A percentile compares a stretch with the other conserved stretches of the same genome.
These are phyloP conservation scores for Dentipellis sp. DNA, from an alignment of 768 basidiomycete species.

Conservation along the genomic window DNA sequence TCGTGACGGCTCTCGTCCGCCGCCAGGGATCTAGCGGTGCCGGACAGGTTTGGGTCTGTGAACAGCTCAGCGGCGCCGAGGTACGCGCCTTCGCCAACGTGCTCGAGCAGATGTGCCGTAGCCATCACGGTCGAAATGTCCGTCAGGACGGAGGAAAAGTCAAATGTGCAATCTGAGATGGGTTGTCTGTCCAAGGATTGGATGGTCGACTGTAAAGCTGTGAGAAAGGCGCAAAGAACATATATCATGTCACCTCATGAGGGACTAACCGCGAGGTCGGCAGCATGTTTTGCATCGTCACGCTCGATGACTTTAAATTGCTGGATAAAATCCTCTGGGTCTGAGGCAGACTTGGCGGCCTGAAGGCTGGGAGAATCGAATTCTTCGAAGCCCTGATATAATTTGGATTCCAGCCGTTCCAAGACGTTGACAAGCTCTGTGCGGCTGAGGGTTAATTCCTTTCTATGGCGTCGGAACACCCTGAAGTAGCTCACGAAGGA, in stretches of 20 bases:
- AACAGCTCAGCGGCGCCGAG: conserved; percentile 63
- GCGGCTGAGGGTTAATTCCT: conserved; percentile 15
- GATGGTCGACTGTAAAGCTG: conserved; percentile 35
- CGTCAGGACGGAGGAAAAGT: conserved; percentile 52
- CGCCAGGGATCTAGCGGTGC: conserved; percentile 60
- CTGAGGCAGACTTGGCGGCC: conserved; percentile 51
- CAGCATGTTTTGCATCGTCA: conserved; percentile 57
- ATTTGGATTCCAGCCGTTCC: conserved; percentile 61
- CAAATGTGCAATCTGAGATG: conserved; percentile 53
- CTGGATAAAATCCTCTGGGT: conserved; percentile 45
- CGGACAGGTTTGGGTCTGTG: conserved; percentile 47
- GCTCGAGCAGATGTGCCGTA: conserved; percentile 66
- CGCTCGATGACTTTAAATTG: conserved; percentile 48
- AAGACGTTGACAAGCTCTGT: conserved; percentile 70
- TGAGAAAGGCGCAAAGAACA: not conserved
- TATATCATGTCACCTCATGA: too few species aligned
- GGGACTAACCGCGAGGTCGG: conserved; percentile 37
- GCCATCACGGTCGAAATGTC: conserved; percentile 64
- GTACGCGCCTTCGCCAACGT: conserved; percentile 68
- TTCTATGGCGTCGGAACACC: conserved; percentile 8
- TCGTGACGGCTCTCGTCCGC: conserved; percentile 82
- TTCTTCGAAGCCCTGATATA: conserved; percentile 62
- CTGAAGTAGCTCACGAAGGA: conserved; percentile 40
- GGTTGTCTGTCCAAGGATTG: conserved; percentile 44
- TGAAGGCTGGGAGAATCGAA: conserved; percentile 58